Evolutionary conservation across 352 stramenopile species (phyloP).

Genomic region (Phytopythium kandeliae): DNA sequence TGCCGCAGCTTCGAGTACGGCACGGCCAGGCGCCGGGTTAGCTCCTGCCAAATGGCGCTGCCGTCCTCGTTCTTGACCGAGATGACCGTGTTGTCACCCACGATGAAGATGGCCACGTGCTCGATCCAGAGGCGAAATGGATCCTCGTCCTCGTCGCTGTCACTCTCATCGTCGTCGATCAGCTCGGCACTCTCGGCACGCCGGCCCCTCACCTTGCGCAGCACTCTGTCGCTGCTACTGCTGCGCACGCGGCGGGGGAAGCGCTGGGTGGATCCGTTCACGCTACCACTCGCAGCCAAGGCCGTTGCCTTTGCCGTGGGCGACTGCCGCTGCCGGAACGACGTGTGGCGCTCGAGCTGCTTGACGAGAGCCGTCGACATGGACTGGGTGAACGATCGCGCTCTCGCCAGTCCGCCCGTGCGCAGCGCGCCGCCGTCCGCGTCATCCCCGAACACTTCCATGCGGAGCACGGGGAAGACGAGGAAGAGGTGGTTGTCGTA

Average conservation of each 20-base stretch:
- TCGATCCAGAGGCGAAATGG: constrained; percentile 76
- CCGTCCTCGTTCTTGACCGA: constrained; percentile 71
- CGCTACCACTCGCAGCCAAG: too few species aligned
- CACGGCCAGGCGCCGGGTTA: constrained; percentile 69
- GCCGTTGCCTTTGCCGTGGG: constrained; percentile 2
- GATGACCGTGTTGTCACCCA: constrained; percentile 79
- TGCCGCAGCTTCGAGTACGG: constrained; percentile 88
- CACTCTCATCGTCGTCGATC: neutral
- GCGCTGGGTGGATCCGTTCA: neutral
- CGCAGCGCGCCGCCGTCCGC: neutral
- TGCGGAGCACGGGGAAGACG: constrained; percentile 75
- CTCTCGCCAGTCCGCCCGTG: neutral
- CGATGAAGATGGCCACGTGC: constrained; percentile 80
- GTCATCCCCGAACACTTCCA: constrained; percentile 51
- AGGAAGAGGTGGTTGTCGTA: constrained; percentile 84
- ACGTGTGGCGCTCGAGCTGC: constrained; percentile 40
- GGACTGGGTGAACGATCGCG: constrained; percentile 17
- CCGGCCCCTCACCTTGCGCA: neutral
- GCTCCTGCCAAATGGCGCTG: constrained; percentile 65
- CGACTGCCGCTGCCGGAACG: constrained; percentile 2
- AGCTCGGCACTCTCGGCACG: neutral
- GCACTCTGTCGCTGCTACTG: neutral
- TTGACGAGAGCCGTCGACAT: constrained; percentile 19
- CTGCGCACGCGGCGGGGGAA: constrained; percentile 2
- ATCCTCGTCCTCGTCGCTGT: constrained; percentile 37